These are phyloP conservation scores for Butyriboletus appendiculatus DNA, from an alignment of 1,284 basidiomycete genomes.

Conservation along the genomic window DNA sequence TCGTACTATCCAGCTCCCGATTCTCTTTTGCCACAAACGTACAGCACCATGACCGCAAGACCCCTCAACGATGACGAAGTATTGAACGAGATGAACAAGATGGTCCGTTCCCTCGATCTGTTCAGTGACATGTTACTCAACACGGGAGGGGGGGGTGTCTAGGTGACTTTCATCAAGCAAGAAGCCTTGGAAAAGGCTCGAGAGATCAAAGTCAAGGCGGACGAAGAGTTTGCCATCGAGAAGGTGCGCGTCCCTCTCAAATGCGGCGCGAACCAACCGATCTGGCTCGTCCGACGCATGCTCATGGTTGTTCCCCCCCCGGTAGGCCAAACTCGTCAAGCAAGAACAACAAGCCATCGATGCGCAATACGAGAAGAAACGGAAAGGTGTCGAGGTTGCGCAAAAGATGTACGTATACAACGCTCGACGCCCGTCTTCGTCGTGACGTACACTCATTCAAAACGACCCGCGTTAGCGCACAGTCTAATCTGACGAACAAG, in stretches of 20 bases:
- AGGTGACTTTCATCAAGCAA: slow-evolving; percentile 97
- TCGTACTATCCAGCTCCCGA: background rate
- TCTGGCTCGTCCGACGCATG: background rate
- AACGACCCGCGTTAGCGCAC: slow-evolving; percentile 58
- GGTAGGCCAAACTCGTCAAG: slow-evolving; percentile 91
- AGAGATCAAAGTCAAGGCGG: slow-evolving; percentile 96
- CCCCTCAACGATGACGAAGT: slow-evolving; percentile 97
- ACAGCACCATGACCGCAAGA: slow-evolving; percentile 52
- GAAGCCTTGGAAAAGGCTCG: slow-evolving; percentile 95
- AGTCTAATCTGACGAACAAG: slow-evolving; percentile 96
- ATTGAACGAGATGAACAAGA: slow-evolving; percentile 97
- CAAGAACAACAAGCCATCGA: slow-evolving; percentile 93
- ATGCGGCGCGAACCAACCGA: background rate
- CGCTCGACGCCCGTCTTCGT: background rate
- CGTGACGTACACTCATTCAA: background rate
- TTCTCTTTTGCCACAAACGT: background rate
- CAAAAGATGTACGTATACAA: slow-evolving; percentile 84
- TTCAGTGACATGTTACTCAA: background rate
- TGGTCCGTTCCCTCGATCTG: slow-evolving; percentile 58
- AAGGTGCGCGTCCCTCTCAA: slow-evolving; percentile 56
- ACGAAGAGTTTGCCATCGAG: slow-evolving; percentile 97
- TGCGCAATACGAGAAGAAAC: slow-evolving; percentile 90
- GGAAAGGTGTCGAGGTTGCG: slow-evolving; percentile 87
- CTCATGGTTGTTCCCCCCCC: background rate
- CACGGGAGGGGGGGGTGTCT: slow-evolving; percentile 10